A percentile compares a stretch with the other conserved stretches of the same genome.
Evolutionary conservation across 192 early-diverging fungal species (phyloP).

Genomic region (Rhizophagus prolifer): DNA sequence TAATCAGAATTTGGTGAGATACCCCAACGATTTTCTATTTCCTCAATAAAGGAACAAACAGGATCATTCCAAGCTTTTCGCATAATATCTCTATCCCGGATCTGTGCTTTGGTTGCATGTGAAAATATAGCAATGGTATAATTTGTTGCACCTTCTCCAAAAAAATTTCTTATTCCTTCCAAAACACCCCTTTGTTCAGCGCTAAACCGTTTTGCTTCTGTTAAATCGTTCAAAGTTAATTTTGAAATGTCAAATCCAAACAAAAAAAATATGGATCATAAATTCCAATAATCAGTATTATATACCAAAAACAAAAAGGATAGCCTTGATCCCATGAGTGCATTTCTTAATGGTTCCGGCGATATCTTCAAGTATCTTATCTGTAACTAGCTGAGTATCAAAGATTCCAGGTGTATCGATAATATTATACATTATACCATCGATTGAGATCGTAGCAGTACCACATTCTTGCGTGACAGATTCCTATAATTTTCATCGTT

Average conservation of each 20-base stretch:
- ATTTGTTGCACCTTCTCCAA: constrained; percentile 14
- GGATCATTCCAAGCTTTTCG: constrained; percentile 1
- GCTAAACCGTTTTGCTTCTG: constrained; percentile 18
- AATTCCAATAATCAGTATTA: not conserved
- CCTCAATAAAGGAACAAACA: constrained; percentile 4
- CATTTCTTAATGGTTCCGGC: constrained; percentile 2
- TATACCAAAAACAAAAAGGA: constrained; percentile 24
- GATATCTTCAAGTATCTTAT: not conserved
- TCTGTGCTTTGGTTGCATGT: constrained; percentile 19
- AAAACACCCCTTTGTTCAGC: constrained; percentile 2
- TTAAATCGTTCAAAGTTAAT: not conserved
- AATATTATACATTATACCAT: not conserved
- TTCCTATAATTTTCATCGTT: not conserved
- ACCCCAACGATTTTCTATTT: constrained; percentile 20
- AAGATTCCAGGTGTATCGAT: constrained; percentile 18
- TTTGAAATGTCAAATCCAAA: not conserved
- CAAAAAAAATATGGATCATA: not conserved
- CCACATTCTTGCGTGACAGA: constrained; percentile 9
- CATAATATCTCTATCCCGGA: not conserved
- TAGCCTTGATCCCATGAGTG: constrained; percentile 11
- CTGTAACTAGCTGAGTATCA: not conserved
- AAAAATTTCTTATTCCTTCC: not conserved
- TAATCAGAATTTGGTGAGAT: constrained; percentile 24
- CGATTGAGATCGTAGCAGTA: not conserved
- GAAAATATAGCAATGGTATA: constrained; percentile 25